Evolutionary conservation across 2,329 filamentous ascomycete genomes (phyloP).

Genomic region (Lasiodiplodia gonubiensis): DNA sequence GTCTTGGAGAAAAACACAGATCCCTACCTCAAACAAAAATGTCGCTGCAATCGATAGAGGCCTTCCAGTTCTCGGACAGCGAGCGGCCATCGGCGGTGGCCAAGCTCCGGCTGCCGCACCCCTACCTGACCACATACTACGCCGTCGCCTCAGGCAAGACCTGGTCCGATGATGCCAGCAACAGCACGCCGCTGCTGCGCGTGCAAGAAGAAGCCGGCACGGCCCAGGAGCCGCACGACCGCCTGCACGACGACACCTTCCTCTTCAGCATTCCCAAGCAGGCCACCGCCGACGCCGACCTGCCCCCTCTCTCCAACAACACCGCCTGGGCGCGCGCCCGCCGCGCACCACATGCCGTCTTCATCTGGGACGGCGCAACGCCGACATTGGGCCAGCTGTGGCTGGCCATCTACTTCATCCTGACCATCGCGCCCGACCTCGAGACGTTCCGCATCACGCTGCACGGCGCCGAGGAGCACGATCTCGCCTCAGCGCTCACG

Average conservation of each 20-base stretch:
- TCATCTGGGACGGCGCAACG: constrained; percentile 49
- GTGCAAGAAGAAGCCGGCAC: background rate
- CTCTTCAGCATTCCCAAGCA: constrained; percentile 35
- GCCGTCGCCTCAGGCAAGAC: background rate
- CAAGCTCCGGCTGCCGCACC: constrained; percentile 36
- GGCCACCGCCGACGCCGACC: constrained; percentile 29
- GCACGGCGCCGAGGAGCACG: constrained; percentile 45
- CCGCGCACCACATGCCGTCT: constrained; percentile 49
- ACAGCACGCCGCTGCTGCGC: background rate
- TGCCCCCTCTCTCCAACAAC: constrained; percentile 43
- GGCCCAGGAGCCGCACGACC: constrained; percentile 36
- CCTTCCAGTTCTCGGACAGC: constrained; percentile 12
- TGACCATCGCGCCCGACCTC: constrained; percentile 50
- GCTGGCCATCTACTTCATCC: constrained; percentile 55
- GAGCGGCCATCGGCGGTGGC: background rate
- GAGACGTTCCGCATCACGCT: constrained; percentile 54
- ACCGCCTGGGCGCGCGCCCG: constrained; percentile 53
- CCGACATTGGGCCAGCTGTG: constrained; percentile 55
- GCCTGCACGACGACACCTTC: constrained; percentile 40
- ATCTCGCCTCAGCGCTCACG: constrained; percentile 49
- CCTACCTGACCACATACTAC: constrained; percentile 44
- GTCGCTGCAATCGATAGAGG: constrained; percentile 1
- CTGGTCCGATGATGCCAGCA: background rate
- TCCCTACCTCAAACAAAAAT: background rate
- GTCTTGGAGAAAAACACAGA: background rate